Evolutionary conservation across 768 basidiomycete species (phyloP), one percentile per base, ranked within the genome.

Genomic region (Cystofilobasidium capitatum): DNA sequence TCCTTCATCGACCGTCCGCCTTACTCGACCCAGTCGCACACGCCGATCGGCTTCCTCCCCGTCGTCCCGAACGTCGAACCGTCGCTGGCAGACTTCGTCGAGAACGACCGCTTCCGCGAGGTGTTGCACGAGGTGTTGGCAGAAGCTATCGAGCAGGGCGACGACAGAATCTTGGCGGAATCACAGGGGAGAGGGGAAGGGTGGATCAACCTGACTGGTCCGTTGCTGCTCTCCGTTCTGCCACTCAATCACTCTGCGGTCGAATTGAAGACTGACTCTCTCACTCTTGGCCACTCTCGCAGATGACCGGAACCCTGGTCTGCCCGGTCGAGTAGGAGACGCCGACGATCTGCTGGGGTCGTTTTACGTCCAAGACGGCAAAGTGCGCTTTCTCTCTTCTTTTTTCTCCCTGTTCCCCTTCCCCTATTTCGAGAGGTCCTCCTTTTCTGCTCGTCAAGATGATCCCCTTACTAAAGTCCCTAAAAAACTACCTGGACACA

Each of bases 231-330:
- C 37, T 9, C 9, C n/a, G 35, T 6, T 20, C 45, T 36, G 26
- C 35, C 26, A 37, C 35, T 39, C 37, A 49, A 54, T 47, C 35
- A 24, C 49, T 37, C 49, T 51, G n/a, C 40, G 40, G 10, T 20
- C 40, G n/a, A n/a, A n/a, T n/a, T n/a, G n/a, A 10, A 20, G 10
- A 42, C 40, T 42, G 40, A 42, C 40, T 20, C 20, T 20, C 20
- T 20, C 20, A 10, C 40, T 20, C 40, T 42, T 42, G 10, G 49
- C 31, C n/a, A 9, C 5, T 62, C 20, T n/a, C n/a, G n/a, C 54
- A 68, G 66, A 68, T 22, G 66, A 68, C 24, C 66, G 66, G 16
- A 68, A 68, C 42, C 61, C 61, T 13, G 59, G 59, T 20, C 49
- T 62, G 40, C 66, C 66, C 1, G 42, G 61, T 7, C 59, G 66